phyloP scores from a whole-genome alignment of 805 yeast genomes.

The Saturnispora ahearnii region DNA sequence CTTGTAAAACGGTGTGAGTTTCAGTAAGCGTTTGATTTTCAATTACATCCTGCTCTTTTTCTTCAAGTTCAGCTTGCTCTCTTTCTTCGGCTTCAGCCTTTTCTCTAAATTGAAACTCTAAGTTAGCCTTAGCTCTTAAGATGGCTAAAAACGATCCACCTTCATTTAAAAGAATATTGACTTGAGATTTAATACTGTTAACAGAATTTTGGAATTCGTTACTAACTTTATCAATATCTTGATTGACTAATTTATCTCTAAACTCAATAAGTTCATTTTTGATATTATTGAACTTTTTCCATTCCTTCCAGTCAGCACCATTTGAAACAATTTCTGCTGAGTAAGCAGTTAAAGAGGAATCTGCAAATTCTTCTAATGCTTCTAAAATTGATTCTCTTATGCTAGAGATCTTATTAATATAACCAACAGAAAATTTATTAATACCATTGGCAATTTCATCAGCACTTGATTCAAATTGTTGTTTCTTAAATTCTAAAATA shows the following conservation, averaged over 20 bases:
- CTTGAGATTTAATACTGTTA: slow-evolving; percentile 34
- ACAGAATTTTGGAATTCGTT: slow-evolving; percentile 27
- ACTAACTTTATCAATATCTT: slow-evolving; percentile 25
- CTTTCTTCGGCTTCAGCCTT: slow-evolving; percentile 28
- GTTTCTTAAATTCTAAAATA: slow-evolving; percentile 27
- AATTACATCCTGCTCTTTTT: slow-evolving; percentile 5
- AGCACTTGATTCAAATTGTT: slow-evolving; percentile 24
- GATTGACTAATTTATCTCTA: slow-evolving; percentile 42
- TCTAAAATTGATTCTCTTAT: slow-evolving; percentile 45
- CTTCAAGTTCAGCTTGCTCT: slow-evolving; percentile 3
- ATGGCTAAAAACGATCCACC: slow-evolving; percentile 52
- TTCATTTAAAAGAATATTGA: slow-evolving; percentile 46
- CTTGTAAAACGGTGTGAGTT: background rate
- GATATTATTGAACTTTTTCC: slow-evolving; percentile 52
- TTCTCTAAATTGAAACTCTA: slow-evolving; percentile 49
- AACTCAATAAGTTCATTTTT: slow-evolving; percentile 46
- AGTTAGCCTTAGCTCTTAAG: slow-evolving; percentile 48
- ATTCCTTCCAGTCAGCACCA: slow-evolving; percentile 40
- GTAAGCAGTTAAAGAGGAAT: slow-evolving; percentile 55
- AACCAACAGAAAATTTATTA: slow-evolving; percentile 22
- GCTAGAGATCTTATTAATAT: slow-evolving; percentile 25
- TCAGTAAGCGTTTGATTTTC: background rate
- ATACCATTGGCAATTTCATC: slow-evolving; percentile 28
- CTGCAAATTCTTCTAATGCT: slow-evolving; percentile 66
- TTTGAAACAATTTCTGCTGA: slow-evolving; percentile 45